Conservation (phyloP, 305 asterid species). For the Striga hermonthica region DNA sequence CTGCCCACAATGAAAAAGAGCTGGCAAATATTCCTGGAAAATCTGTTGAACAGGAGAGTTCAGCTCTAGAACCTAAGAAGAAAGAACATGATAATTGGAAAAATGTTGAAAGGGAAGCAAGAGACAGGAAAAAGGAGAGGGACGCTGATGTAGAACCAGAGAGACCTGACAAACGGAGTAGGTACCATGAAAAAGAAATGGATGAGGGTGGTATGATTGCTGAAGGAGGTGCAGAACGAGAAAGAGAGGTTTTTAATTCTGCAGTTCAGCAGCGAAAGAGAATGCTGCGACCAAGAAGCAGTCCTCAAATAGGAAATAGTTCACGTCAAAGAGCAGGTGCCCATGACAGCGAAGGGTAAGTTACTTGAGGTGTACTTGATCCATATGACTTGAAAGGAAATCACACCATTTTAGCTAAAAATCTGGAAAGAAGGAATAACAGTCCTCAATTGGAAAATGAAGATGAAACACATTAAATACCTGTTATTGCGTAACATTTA, state of each 20-base stretch:
- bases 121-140: slow-evolving; percentile 77
- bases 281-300: slow-evolving; percentile 86
- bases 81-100: slow-evolving; percentile 73
- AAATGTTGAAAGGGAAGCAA: slow-evolving; percentile 62
- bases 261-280: slow-evolving; percentile 90
- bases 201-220: slow-evolving; percentile 66
- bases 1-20: slow-evolving; percentile 58
- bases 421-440: no score
- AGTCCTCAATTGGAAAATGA: slow-evolving; percentile 8
- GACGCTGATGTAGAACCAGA: slow-evolving; percentile 74
- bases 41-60: slow-evolving; percentile 53
- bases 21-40: slow-evolving; percentile 52
- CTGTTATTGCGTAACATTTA: background rate
- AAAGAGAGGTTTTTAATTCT: slow-evolving; percentile 57
- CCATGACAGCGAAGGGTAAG: slow-evolving; percentile 88
- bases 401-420: no score
- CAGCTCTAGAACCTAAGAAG: slow-evolving; percentile 55
- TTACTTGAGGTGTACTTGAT: slow-evolving; percentile 20
- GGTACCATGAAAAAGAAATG: slow-evolving; percentile 67
- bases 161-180: slow-evolving; percentile 67
- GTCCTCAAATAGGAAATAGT: slow-evolving; percentile 83
- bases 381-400: background rate
- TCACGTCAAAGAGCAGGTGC: slow-evolving; percentile 56
- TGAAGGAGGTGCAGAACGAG: slow-evolving; percentile 71
- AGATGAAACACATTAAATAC: slow-evolving; percentile 6